Conservation (phyloP, 441 rosid genomes). For the Adansonia rubrostipa region DNA sequence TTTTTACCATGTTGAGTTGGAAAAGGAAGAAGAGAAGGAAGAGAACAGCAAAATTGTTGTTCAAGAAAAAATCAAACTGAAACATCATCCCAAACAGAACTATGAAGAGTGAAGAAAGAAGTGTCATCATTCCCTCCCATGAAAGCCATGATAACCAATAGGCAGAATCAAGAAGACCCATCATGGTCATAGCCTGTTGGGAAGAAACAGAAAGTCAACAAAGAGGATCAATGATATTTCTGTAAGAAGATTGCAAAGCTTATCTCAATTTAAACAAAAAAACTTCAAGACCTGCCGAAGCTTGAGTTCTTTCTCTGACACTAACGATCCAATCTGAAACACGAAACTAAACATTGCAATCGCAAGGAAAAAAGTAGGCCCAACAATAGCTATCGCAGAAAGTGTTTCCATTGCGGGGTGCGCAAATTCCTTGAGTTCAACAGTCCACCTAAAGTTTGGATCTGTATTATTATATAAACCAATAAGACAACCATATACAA, state of each 20-base stretch:
- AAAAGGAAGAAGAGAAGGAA: conserved; percentile 79
- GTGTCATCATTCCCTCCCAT: conserved; percentile 76
- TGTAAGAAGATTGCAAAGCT: conserved; percentile 1
- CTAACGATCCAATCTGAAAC: conserved; percentile 71
- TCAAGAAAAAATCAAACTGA: conserved; percentile 81
- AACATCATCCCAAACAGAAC: conserved; percentile 91
- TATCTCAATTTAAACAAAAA: conserved; percentile 6
- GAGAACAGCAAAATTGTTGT: conserved; percentile 70
- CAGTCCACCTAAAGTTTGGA: conserved; percentile 67
- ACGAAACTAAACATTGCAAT: conserved; percentile 90
- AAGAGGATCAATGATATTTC: neutral
- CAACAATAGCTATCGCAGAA: conserved; percentile 47
- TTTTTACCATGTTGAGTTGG: conserved; percentile 81
- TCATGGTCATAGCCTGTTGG: conserved; percentile 79
- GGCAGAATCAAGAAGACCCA: conserved; percentile 88
- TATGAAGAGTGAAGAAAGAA: conserved; percentile 73
- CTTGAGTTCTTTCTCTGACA: conserved; percentile 88
- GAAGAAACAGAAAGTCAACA: conserved; percentile 17
- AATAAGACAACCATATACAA: conserved; percentile 1
- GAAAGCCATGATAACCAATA: conserved; percentile 93
- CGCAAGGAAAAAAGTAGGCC: conserved; percentile 87
- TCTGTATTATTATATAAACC: conserved; percentile 42
- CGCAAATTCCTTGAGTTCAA: conserved; percentile 78
- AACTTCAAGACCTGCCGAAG: conserved; percentile 79
- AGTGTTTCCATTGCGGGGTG: conserved; percentile 54